A percentile compares a stretch with the other conserved stretches of the same genome.
phyloP scores from a whole-genome alignment of 176 grass and related monocot species.

The Oryza meyeriana region DNA sequence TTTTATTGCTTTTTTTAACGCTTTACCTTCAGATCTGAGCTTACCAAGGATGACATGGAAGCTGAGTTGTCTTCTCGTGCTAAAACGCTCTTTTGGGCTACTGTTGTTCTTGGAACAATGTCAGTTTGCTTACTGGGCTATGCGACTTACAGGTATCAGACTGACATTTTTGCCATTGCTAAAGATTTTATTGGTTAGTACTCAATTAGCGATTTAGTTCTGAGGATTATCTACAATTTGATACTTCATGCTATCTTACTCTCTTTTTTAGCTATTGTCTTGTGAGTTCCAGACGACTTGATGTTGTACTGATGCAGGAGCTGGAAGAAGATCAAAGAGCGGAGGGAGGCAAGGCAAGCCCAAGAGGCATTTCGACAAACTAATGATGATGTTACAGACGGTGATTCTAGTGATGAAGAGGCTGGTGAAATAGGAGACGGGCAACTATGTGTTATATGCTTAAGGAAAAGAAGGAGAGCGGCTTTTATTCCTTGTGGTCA shows the following conservation, averaged over 20 bases:
- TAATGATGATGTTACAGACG: slow-evolving; percentile 23
- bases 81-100: slow-evolving; percentile 66
- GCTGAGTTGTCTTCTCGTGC: slow-evolving; percentile 50
- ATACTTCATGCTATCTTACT: neutral
- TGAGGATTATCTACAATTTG: slow-evolving; percentile 1
- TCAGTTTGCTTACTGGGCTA: slow-evolving; percentile 72
- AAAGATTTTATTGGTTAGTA: neutral
- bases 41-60: slow-evolving; percentile 84
- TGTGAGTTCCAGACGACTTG: neutral
- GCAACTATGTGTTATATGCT: slow-evolving; percentile 88
- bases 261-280: slow-evolving; percentile 13
- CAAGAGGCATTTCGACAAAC: slow-evolving; percentile 46
- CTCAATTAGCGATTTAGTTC: slow-evolving; percentile 9
- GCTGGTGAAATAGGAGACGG: slow-evolving; percentile 53
- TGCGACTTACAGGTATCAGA: slow-evolving; percentile 66
- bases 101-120: slow-evolving; percentile 69
- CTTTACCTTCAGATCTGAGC: slow-evolving; percentile 64
- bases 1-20: slow-evolving; percentile 21
- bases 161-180: neutral
- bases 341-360: slow-evolving; percentile 48
- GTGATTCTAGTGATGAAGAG: slow-evolving; percentile 35
- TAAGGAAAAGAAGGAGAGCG: slow-evolving; percentile 62
- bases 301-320: slow-evolving; percentile 47
- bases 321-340: slow-evolving; percentile 57
- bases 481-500: slow-evolving; percentile 97